Conservation (phyloP, 306 rosid genomes). For the Citrullus colocynthis region DNA sequence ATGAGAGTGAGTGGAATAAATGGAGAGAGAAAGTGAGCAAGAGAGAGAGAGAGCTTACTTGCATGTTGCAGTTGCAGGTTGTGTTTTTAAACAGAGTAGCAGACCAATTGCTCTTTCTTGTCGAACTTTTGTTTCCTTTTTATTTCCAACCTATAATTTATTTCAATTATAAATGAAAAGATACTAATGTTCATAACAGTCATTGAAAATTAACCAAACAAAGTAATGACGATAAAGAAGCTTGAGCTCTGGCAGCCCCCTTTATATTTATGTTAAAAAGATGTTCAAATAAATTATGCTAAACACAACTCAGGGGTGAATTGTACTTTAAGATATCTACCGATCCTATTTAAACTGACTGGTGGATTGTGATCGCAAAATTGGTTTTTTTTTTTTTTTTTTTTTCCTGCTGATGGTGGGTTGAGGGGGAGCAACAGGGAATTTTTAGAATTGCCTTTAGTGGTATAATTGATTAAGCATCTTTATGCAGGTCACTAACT, state of each 20-base stretch:
- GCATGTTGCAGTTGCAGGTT: not conserved
- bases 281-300: not conserved
- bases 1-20: not conserved
- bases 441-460: not conserved
- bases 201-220: not conserved
- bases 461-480: not conserved
- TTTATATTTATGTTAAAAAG: not conserved
- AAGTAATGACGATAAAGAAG: not conserved
- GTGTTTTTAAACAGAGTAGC: not conserved
- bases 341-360: not conserved
- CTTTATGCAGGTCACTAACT: slow-evolving; percentile 73
- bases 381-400: not conserved
- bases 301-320: not conserved
- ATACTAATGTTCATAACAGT: no score
- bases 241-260: not conserved
- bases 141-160: not conserved
- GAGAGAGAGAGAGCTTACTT: not conserved
- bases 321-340: not conserved
- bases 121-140: not conserved
- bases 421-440: not conserved
- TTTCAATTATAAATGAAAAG: not conserved
- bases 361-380: not conserved
- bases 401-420: not conserved
- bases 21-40: not conserved
- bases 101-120: not conserved